A percentile compares a stretch with the other conserved stretches of the same genome.
Evolutionary conservation across 2,329 filamentous ascomycete species (phyloP).

Genomic region (Aspergillus pseudoglaucus): DNA sequence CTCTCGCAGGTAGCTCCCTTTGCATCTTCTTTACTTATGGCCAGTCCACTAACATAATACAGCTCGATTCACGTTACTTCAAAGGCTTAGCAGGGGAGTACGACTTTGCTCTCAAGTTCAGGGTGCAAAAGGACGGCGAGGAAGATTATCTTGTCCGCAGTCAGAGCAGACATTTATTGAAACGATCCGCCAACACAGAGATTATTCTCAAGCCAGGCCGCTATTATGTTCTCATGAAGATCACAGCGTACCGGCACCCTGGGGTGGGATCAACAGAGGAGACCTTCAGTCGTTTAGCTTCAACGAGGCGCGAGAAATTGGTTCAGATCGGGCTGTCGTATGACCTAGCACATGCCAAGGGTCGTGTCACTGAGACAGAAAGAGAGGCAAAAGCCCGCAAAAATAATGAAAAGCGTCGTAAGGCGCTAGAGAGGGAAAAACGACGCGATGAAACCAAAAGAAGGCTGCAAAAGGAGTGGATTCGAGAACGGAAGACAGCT

Average conservation of each 20-base stretch:
- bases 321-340: constrained; percentile 42
- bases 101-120: constrained; percentile 52
- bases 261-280: constrained; percentile 55
- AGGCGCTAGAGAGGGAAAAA: constrained; percentile 28
- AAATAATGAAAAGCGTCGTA: constrained; percentile 30
- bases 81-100: constrained; percentile 53
- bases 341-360: constrained; percentile 42
- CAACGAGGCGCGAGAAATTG: constrained; percentile 63
- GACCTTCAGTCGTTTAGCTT: constrained; percentile 59
- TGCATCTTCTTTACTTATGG: too few relatives aligned
- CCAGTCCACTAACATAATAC: constrained; percentile 8
- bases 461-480: constrained; percentile 36
- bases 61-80: constrained; percentile 57
- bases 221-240: constrained; percentile 69
- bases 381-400: constrained; percentile 28
- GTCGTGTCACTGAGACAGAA: constrained; percentile 33
- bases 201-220: constrained; percentile 66
- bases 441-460: constrained; percentile 33
- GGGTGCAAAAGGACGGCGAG: constrained; percentile 54
- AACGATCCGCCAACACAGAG: constrained; percentile 69
- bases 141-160: constrained; percentile 55
- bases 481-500: constrained; percentile 31
- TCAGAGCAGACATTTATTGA: constrained; percentile 55
- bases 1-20: constrained; percentile 43
- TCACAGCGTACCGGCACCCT: constrained; percentile 57